Percentiles rank a stretch among this genome's conserved stretches.
Conservation (phyloP, 441 rosid species). For the Arabidopsis hybrid region DNA sequence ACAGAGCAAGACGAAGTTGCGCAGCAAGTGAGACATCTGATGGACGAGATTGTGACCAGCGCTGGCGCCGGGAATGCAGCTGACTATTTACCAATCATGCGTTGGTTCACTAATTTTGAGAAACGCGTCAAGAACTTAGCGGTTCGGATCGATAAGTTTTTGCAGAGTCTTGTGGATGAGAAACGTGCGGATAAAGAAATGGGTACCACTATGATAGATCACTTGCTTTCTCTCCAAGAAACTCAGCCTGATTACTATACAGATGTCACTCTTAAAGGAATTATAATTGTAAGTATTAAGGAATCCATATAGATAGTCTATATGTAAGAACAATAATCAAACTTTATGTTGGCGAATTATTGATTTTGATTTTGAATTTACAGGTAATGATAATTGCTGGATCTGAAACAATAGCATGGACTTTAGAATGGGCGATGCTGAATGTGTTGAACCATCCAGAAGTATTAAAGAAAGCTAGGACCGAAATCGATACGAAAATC, state of each 20-base stretch:
- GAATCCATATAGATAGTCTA: neutral
- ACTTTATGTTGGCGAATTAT: too few relatives aligned
- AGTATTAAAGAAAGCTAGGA: constrained; percentile 48
- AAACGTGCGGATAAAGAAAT: constrained; percentile 37
- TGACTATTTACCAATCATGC: constrained; percentile 45
- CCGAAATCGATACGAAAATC: constrained; percentile 49
- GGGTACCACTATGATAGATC: constrained; percentile 57
- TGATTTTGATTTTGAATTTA: neutral
- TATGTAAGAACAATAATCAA: too few relatives aligned
- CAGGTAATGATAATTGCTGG: constrained; percentile 58
- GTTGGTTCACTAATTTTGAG: constrained; percentile 45
- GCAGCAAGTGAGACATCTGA: constrained; percentile 41
- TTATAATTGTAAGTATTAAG: constrained; percentile 49
- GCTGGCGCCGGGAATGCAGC: constrained; percentile 34
- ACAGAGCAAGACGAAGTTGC: constrained; percentile 46
- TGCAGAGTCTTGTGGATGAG: constrained; percentile 47
- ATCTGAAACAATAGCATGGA: constrained; percentile 48
- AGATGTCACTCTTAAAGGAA: constrained; percentile 50
- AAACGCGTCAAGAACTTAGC: constrained; percentile 41
- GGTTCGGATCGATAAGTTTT: constrained; percentile 49
- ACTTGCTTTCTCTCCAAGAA: constrained; percentile 55
- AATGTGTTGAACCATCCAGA: constrained; percentile 62
- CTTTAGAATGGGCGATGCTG: constrained; percentile 65
- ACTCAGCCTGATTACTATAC: constrained; percentile 53
- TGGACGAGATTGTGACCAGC: constrained; percentile 26